A percentile compares a stretch with the other conserved stretches of the same genome.
phyloP scores from a whole-genome alignment of 805 yeast genomes.

The Lipomyces spencermartinsiae region DNA sequence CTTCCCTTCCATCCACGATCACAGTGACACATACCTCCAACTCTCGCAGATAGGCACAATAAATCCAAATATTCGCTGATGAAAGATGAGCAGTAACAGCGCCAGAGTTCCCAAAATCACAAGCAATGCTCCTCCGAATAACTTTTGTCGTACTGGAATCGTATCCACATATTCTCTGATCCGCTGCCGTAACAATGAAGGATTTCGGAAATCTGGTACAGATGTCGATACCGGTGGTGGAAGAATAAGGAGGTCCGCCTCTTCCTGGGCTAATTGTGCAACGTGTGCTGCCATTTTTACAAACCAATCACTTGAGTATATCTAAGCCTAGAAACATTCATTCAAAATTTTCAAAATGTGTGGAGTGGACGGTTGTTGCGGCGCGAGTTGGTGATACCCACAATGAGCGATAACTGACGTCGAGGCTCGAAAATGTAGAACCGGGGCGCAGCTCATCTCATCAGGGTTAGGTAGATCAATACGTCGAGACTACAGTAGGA shows the following conservation, averaged over 20 bases:
- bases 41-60: constrained; percentile 44
- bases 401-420: too few relatives aligned
- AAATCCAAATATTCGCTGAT: constrained; percentile 44
- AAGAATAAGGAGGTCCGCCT: constrained; percentile 32
- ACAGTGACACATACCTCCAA: constrained; percentile 38
- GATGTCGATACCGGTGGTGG: constrained; percentile 17
- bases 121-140: constrained; percentile 24
- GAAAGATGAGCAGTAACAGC: constrained; percentile 46
- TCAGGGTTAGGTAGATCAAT: constrained; percentile 3
- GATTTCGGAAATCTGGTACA: constrained; percentile 21
- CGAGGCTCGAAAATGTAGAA: too few relatives aligned
- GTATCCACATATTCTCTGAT: constrained; percentile 19
- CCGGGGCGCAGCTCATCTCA: not conserved
- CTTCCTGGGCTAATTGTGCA: constrained; percentile 23
- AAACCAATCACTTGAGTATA: not conserved
- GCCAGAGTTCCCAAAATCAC: constrained; percentile 17
- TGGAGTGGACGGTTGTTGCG: too few relatives aligned
- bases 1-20: not conserved
- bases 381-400: too few relatives aligned
- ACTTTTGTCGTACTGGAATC: constrained; percentile 28
- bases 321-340: not conserved
- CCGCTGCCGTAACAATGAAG: constrained; percentile 12
- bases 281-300: not conserved
- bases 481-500: too few relatives aligned
- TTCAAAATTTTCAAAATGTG: not conserved